Percentiles rank a stretch among this genome's conserved stretches.
Conservation (phyloP, 768 basidiomycete species). For the Tricholoma sp. region DNA sequence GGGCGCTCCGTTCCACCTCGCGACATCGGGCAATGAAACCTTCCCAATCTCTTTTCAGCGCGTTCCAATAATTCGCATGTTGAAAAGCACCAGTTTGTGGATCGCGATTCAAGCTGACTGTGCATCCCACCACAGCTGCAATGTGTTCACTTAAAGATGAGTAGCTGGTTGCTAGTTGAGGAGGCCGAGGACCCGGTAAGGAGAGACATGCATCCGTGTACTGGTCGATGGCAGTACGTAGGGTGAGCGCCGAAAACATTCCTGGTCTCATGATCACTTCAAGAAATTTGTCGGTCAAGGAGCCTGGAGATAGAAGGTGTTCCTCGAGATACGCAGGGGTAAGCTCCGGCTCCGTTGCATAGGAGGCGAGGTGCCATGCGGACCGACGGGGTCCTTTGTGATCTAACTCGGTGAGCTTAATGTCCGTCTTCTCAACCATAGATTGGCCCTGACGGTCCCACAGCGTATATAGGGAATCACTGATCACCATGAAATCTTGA, state of each 20-base stretch:
- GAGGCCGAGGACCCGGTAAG: constrained; percentile 50
- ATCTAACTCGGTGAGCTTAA: constrained; percentile 35
- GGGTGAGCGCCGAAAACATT: constrained; percentile 78
- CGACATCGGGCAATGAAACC: constrained; percentile 89
- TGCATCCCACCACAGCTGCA: constrained; percentile 80
- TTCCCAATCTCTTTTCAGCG: constrained; percentile 91
- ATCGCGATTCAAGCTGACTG: constrained; percentile 67
- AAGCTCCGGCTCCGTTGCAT: constrained; percentile 68
- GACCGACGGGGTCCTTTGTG: constrained; percentile 23
- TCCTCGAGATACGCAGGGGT: constrained; percentile 89
- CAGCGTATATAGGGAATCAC: constrained; percentile 54
- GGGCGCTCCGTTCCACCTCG: constrained; percentile 82
- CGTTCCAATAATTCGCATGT: constrained; percentile 76
- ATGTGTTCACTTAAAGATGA: constrained; percentile 69
- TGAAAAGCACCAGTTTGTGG: constrained; percentile 76
- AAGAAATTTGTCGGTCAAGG: constrained; percentile 75
- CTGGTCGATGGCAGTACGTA: constrained; percentile 76
- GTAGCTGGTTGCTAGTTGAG: constrained; percentile 59
- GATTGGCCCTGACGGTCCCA: constrained; percentile 83
- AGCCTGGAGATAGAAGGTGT: constrained; percentile 63
- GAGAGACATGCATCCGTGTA: constrained; percentile 73
- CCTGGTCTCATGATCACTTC: constrained; percentile 82
- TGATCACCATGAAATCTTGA: constrained; percentile 68
- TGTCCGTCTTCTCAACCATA: constrained; percentile 52
- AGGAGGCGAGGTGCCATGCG: constrained; percentile 51